Percentiles rank a stretch among this genome's conserved stretches.
These are phyloP conservation scores for Tolypocladium pustulatum DNA, from an alignment of 2,329 filamentous ascomycete genomes.

Conservation along the genomic window DNA sequence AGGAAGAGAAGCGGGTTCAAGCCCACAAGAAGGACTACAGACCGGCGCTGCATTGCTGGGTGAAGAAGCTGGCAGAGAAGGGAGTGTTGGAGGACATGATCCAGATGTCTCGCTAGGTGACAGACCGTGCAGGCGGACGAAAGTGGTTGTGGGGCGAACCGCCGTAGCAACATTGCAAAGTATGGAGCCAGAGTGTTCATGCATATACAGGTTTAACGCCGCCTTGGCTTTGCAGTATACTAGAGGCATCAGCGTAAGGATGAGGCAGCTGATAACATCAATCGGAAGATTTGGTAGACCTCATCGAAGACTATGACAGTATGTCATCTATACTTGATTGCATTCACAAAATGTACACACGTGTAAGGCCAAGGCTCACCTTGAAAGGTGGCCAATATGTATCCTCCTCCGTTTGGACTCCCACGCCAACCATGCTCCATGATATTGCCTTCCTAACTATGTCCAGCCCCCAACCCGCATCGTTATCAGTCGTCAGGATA, in stretches of 20 bases:
- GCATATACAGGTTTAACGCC: too few relatives aligned
- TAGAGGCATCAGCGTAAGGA: not conserved
- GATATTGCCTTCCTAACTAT: not conserved
- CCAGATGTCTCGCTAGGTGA: slow-evolving; percentile 8
- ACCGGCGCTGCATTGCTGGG: slow-evolving; percentile 57
- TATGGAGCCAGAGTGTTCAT: not conserved
- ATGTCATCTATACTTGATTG: not conserved
- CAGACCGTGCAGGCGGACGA: not conserved
- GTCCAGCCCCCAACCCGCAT: not conserved
- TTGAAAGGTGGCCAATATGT: not conserved
- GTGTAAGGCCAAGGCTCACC: not conserved
- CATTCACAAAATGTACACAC: not conserved
- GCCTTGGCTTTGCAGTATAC: not conserved
- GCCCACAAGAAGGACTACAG: slow-evolving; percentile 58
- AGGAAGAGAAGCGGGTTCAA: slow-evolving; percentile 41
- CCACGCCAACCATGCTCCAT: not conserved
- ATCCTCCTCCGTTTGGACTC: not conserved
- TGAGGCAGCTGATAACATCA: not conserved
- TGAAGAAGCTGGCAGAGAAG: slow-evolving; percentile 58
- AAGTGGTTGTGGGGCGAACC: too few relatives aligned
- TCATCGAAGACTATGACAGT: not conserved
- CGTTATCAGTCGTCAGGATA: slow-evolving; percentile 68
- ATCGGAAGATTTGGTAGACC: not conserved
- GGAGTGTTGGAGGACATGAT: slow-evolving; percentile 41
- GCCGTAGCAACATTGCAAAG: not conserved